phyloP scores from a whole-genome alignment of 106 monocot genomes.

The Apostasia shenzhenica region DNA sequence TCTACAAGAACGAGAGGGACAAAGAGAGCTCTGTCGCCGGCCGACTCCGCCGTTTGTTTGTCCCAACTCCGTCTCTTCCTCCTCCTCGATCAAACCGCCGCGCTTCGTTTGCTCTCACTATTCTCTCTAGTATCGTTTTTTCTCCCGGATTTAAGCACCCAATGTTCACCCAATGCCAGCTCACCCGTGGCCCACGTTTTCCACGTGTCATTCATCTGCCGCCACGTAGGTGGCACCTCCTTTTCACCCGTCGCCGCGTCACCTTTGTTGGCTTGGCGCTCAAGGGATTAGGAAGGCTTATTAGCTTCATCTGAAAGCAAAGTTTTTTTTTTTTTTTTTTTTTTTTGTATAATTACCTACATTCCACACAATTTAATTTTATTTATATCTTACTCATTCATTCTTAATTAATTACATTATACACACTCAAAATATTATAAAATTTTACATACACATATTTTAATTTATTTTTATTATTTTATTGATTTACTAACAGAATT shows the following conservation, averaged over 20 bases:
- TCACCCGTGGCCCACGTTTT: not conserved
- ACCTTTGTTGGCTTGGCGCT: not conserved
- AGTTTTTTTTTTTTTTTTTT: not conserved
- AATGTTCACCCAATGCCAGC: not conserved
- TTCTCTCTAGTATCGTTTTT: not conserved
- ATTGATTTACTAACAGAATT: too few species aligned
- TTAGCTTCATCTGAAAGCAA: not conserved
- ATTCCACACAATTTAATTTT: not conserved
- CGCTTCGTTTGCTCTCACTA: not conserved
- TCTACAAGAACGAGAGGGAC: too few species aligned
- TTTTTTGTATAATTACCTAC: not conserved
- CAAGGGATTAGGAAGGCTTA: not conserved
- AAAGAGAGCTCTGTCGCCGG: too few species aligned
- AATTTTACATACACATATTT: too few species aligned
- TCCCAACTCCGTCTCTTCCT: not conserved
- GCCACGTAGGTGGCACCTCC: constrained; percentile 1
- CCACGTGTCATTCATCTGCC: not conserved
- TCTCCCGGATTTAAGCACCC: not conserved
- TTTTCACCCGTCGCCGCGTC: constrained; percentile 2
- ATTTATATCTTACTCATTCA: too few species aligned
- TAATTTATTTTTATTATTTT: too few species aligned
- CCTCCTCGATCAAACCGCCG: not conserved
- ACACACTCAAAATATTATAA: too few species aligned
- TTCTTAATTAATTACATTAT: too few species aligned
- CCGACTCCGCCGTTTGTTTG: too few species aligned